Conservation (phyloP, 164 flowering plant genomes). For the Sextonia rubra region DNA sequence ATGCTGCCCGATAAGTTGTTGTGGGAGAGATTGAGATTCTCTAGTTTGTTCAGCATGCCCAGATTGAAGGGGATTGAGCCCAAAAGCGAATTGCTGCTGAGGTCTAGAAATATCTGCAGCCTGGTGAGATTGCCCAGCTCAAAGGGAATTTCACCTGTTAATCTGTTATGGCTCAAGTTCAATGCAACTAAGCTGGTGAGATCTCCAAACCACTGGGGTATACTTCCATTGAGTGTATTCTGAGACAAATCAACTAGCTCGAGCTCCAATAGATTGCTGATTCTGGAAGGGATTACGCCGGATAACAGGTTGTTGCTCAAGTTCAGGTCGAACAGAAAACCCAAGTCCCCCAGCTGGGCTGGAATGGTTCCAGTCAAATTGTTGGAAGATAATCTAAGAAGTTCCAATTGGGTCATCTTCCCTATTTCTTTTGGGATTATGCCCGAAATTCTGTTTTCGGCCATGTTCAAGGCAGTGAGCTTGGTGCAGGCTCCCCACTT, state of each 20-base stretch:
- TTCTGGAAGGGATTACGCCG: constrained; percentile 18
- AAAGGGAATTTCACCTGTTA: constrained; percentile 22
- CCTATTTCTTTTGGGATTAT: constrained; percentile 17
- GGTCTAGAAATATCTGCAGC: constrained; percentile 16
- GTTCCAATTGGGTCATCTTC: constrained; percentile 8
- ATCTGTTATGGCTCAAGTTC: constrained; percentile 17
- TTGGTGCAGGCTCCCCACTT: constrained; percentile 17
- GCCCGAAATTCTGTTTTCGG: constrained; percentile 21
- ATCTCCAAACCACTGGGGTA: constrained; percentile 23
- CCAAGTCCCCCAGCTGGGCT: background rate
- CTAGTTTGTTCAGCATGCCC: constrained; percentile 16
- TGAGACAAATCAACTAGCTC: constrained; percentile 17
- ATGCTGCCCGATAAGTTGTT: constrained; percentile 20
- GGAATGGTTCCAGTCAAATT: constrained; percentile 22
- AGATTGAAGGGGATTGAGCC: constrained; percentile 19
- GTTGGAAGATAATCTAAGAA: constrained; percentile 17
- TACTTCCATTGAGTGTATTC: constrained; percentile 15
- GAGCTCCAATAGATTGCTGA: constrained; percentile 12
- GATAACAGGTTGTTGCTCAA: constrained; percentile 26
- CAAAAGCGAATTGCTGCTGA: constrained; percentile 22
- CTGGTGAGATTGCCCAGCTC: constrained; percentile 20
- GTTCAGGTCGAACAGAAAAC: constrained; percentile 12
- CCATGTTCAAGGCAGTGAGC: constrained; percentile 18
- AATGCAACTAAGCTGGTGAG: constrained; percentile 10
- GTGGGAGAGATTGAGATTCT: constrained; percentile 21